Conservation (phyloP, 352 stramenopile genomes). For the Saprolegnia diclina region DNA sequence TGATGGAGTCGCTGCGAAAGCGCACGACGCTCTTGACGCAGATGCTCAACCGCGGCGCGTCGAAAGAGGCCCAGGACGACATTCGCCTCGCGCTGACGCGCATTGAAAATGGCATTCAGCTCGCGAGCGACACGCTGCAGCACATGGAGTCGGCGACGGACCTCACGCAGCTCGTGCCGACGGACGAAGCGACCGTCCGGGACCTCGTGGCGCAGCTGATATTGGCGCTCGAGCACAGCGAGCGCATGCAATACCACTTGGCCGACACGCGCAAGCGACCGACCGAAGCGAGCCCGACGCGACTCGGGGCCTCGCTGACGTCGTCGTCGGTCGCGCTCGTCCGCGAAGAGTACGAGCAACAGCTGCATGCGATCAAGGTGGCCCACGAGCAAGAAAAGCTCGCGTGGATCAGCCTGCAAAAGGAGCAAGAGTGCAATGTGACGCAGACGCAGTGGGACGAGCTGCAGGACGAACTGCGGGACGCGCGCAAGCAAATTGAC, state of each 20-base stretch:
- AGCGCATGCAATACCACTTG: slow-evolving; percentile 23
- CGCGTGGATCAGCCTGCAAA: slow-evolving; percentile 33
- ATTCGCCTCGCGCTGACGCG: background rate
- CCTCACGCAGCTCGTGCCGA: slow-evolving; percentile 12
- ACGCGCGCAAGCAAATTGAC: slow-evolving; percentile 28
- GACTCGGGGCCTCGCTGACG: background rate
- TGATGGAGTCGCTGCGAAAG: slow-evolving; percentile 22
- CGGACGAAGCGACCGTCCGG: slow-evolving; percentile 8
- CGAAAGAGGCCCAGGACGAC: slow-evolving; percentile 4
- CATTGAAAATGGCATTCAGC: slow-evolving; percentile 14
- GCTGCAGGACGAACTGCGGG: slow-evolving; percentile 4
- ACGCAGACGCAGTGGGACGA: slow-evolving; percentile 18
- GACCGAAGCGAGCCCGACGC: background rate
- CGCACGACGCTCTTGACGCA: slow-evolving; percentile 3
- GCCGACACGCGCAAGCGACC: background rate
- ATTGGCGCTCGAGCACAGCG: slow-evolving; percentile 12
- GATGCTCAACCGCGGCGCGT: background rate
- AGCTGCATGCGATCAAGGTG: slow-evolving; percentile 27
- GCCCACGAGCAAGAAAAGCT: slow-evolving; percentile 36
- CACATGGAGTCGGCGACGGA: background rate
- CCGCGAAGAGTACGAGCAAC: slow-evolving; percentile 9
- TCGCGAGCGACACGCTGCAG: slow-evolving; percentile 14
- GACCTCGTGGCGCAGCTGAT: slow-evolving; percentile 18
- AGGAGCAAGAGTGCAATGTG: slow-evolving; percentile 27
- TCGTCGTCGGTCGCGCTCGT: background rate